Conservation (phyloP, 208 protist genomes). For the Angomonas deanei region DNA sequence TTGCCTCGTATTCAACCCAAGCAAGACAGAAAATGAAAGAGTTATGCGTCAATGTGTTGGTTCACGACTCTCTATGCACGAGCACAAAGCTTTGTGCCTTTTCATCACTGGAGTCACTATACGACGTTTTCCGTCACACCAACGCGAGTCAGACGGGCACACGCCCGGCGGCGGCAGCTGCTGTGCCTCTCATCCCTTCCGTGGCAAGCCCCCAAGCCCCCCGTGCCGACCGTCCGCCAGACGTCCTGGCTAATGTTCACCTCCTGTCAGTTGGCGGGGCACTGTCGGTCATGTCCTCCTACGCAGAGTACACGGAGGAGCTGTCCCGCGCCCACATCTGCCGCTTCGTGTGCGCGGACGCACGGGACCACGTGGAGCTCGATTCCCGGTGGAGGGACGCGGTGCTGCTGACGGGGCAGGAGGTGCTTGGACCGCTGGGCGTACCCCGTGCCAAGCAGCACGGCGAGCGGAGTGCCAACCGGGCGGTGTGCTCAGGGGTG, state of each 20-base stretch:
- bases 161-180: neutral
- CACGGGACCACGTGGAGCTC: neutral
- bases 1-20: no score
- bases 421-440: neutral
- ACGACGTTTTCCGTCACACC: no score
- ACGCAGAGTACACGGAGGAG: neutral
- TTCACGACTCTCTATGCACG: no score
- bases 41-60: no score
- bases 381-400: neutral
- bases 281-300: neutral
- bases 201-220: neutral
- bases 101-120: no score
- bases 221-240: neutral
- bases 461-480: neutral
- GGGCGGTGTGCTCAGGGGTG: slow-evolving; percentile 16
- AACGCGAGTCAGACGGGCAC: neutral
- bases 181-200: neutral
- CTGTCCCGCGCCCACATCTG: neutral
- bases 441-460: neutral
- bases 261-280: neutral
- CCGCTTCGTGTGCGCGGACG: neutral
- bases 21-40: no score
- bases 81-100: no score
- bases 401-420: neutral
- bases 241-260: neutral